A percentile compares a stretch with the other conserved stretches of the same genome.
Conservation (phyloP, 176 grass and related monocot genomes). For the Oryza meridionalis region DNA sequence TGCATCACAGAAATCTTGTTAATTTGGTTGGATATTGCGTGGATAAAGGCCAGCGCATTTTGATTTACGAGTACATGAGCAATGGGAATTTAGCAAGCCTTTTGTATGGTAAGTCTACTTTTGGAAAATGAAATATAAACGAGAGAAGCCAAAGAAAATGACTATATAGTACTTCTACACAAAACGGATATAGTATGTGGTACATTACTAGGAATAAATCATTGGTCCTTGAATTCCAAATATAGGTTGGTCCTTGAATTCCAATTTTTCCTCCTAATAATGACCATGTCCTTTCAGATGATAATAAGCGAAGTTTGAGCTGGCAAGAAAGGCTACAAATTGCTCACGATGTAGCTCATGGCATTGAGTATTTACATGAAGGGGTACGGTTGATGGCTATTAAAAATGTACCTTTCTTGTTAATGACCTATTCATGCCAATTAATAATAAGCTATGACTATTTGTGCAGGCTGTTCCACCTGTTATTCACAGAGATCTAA, state of each 20-base stretch:
- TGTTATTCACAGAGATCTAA: conserved; percentile 93
- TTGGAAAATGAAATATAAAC: not conserved
- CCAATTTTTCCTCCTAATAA: conserved; percentile 6
- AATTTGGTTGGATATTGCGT: conserved; percentile 99
- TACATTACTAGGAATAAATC: not conserved
- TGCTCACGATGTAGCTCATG: conserved; percentile 83
- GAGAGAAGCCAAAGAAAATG: not conserved
- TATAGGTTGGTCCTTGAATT: not conserved
- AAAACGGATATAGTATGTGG: not conserved
- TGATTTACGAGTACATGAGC: conserved; percentile 98
- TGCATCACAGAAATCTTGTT: conserved; percentile 98
- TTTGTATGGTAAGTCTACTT: conserved; percentile 74
- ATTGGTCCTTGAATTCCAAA: not conserved
- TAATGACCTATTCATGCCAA: conserved; percentile 32
- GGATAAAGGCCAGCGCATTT: conserved; percentile 82
- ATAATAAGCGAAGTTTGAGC: conserved; percentile 73
- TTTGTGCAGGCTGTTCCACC: conserved; percentile 82
- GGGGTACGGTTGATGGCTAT: conserved; percentile 61
- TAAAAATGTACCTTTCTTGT: conserved; percentile 28
- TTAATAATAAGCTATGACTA: conserved; percentile 40
- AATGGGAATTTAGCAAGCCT: conserved; percentile 88
- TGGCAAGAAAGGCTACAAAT: conserved; percentile 97
- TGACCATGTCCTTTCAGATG: conserved; percentile 51
- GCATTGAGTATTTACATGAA: conserved; percentile 98
- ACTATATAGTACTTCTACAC: not conserved